These are phyloP conservation scores for Ceratocystis cacaofunesta DNA, from an alignment of 2,329 filamentous ascomycete species.

Conservation along the genomic window DNA sequence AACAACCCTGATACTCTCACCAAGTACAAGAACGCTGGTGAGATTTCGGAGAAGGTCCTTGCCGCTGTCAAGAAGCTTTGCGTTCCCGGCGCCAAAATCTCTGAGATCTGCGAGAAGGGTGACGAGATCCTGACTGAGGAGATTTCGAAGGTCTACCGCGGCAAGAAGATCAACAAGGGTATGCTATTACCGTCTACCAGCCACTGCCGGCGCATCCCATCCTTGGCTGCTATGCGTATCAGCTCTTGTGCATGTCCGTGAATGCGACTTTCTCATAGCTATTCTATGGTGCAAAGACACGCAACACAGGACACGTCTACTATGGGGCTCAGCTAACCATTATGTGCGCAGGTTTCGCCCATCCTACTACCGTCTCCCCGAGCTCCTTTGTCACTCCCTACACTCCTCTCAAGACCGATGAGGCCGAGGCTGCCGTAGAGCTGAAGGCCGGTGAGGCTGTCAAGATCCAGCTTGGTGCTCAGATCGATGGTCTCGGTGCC, in stretches of 20 bases:
- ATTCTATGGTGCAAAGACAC: not conserved
- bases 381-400: conserved; percentile 91
- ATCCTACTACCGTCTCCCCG: conserved; percentile 90
- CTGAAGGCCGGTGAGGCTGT: conserved; percentile 76
- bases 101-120: conserved; percentile 87
- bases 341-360: conserved; percentile 53
- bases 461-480: conserved; percentile 98
- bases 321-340: conserved; percentile 4
- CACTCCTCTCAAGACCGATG: conserved; percentile 77
- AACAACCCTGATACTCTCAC: conserved; percentile 89
- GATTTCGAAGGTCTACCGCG: conserved; percentile 89
- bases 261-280: not conserved
- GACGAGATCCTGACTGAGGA: conserved; percentile 92
- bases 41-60: conserved; percentile 91
- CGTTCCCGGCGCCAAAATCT: conserved; percentile 77
- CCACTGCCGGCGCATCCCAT: not conserved
- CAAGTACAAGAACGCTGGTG: conserved; percentile 95
- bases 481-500: conserved; percentile 92
- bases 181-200: conserved; percentile 22
- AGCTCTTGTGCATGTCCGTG: not conserved
- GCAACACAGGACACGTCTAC: not conserved
- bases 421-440: conserved; percentile 63
- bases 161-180: conserved; percentile 94
- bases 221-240: not conserved
- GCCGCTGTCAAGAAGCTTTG: conserved; percentile 63